Evolutionary conservation across 139 green algal genomes (phyloP).

Genomic region (Picochlorum sp.): DNA sequence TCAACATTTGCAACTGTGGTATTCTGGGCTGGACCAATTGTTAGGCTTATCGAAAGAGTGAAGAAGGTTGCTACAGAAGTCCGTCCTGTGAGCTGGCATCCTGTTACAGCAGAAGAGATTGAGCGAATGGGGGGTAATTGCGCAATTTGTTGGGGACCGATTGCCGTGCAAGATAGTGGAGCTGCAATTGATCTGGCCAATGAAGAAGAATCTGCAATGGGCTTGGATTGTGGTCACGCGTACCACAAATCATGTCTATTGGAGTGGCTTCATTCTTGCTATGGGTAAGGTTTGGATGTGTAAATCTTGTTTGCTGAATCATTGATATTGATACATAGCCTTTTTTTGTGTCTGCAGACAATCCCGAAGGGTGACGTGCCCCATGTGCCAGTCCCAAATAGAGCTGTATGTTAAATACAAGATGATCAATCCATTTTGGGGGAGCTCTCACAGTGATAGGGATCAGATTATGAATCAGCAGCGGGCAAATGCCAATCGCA

Average conservation of each 20-base stretch:
- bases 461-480: neutral
- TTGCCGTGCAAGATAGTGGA: constrained; percentile 11
- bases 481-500: neutral
- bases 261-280: constrained; percentile 71
- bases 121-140: constrained; percentile 65
- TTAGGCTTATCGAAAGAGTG: constrained; percentile 4
- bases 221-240: constrained; percentile 57
- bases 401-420: constrained; percentile 44
- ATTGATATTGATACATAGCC: neutral
- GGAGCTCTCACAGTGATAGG: too few relatives aligned
- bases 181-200: neutral
- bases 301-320: neutral
- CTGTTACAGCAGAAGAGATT: constrained; percentile 48
- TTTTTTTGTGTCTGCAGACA: neutral
- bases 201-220: constrained; percentile 10
- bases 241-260: constrained; percentile 63
- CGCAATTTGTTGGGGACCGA: constrained; percentile 66
- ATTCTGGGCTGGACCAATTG: constrained; percentile 54
- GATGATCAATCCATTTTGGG: neutral
- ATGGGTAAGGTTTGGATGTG: constrained; percentile 37
- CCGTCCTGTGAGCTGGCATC: constrained; percentile 17
- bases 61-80: constrained; percentile 9
- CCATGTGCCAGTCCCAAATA: constrained; percentile 65
- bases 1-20: constrained; percentile 52
- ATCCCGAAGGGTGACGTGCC: constrained; percentile 39